Conservation (phyloP, 1,139 yeast species). For the Meyerozyma sp. region DNA sequence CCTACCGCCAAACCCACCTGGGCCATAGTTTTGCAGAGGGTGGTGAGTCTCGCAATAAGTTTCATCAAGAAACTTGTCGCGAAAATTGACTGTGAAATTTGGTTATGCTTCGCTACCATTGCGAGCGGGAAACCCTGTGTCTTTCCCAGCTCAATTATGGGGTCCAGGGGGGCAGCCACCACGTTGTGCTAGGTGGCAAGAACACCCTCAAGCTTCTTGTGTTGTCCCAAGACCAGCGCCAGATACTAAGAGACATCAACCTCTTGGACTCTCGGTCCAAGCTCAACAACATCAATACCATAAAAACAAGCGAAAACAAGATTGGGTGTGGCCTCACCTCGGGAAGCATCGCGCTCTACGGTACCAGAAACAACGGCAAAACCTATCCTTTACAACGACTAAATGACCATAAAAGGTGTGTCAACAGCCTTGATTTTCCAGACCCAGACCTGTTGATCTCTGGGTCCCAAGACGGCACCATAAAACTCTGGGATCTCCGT, state of each 20-base stretch:
- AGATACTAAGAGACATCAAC: slow-evolving; percentile 35
- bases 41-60: not conserved
- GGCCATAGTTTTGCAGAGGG: slow-evolving; percentile 7
- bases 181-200: slow-evolving; percentile 56
- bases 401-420: slow-evolving; percentile 73
- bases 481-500: slow-evolving; percentile 86
- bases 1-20: slow-evolving; percentile 31
- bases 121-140: slow-evolving; percentile 28
- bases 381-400: slow-evolving; percentile 41
- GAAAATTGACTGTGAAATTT: not conserved
- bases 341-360: slow-evolving; percentile 32
- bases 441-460: slow-evolving; percentile 58
- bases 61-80: not conserved
- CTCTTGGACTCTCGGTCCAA: slow-evolving; percentile 43
- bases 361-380: slow-evolving; percentile 30
- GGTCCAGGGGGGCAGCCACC: slow-evolving; percentile 19
- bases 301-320: slow-evolving; percentile 29
- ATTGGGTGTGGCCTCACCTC: slow-evolving; percentile 41
- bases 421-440: slow-evolving; percentile 73
- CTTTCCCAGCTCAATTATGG: slow-evolving; percentile 33
- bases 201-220: slow-evolving; percentile 48
- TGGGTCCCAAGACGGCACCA: slow-evolving; percentile 89
- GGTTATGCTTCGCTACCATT: slow-evolving; percentile 15
- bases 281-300: slow-evolving; percentile 37
- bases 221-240: slow-evolving; percentile 35